Conservation (phyloP, 2,329 filamentous ascomycete species). For the Fusarium mangiferae region DNA sequence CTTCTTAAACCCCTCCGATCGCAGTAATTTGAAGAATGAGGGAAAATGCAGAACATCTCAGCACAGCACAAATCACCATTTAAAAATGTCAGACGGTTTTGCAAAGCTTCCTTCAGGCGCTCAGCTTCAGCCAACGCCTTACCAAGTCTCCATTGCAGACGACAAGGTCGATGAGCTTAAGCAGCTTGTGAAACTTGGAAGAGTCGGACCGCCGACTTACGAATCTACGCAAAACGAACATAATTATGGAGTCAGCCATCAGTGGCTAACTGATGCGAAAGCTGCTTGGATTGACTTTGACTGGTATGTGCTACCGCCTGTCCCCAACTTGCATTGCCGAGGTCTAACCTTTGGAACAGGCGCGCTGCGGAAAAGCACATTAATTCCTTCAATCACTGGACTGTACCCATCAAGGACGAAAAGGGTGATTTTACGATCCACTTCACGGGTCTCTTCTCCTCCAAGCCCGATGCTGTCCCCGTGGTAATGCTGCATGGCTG, state of each 20-base stretch:
- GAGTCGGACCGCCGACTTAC: not conserved
- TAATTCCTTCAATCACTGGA: conserved; percentile 5
- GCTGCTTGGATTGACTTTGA: conserved; percentile 6
- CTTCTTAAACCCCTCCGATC: not conserved
- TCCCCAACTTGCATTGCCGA: fast-evolving
- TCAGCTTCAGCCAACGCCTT: not conserved
- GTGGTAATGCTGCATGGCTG: conserved; percentile 1
- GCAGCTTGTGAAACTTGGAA: conserved; percentile 8
- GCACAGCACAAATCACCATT: fast-evolving
- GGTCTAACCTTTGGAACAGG: not conserved
- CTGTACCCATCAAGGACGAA: not conserved
- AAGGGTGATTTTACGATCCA: not conserved
- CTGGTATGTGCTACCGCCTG: not conserved
- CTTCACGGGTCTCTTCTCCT: not conserved
- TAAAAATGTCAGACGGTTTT: not conserved
- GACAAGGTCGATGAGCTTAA: not conserved
- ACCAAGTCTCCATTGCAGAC: not conserved
- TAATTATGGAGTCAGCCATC: not conserved
- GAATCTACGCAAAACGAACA: conserved; percentile 4
- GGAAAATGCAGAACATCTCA: fast-evolving
- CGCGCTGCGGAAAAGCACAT: not conserved
- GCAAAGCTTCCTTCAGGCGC: not conserved
- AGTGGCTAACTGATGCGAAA: conserved; percentile 11
- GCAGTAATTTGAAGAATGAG: not conserved
- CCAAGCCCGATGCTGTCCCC: not conserved